Evolutionary conservation across 306 rosid species (phyloP).

Genomic region (Phaseolus lunatus): DNA sequence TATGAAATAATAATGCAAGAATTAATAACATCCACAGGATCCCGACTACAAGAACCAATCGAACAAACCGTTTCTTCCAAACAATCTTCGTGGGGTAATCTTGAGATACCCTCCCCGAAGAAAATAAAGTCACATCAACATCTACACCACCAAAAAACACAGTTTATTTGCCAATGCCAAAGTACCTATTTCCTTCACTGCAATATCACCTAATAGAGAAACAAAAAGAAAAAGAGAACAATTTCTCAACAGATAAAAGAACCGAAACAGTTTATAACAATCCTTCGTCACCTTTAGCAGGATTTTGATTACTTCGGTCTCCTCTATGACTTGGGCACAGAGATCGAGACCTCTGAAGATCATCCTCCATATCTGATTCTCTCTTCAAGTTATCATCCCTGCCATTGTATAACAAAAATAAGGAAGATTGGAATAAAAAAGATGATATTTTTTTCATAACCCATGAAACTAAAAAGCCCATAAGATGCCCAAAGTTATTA

Average conservation of each 20-base stretch:
- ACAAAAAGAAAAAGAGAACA: not conserved
- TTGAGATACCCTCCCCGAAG: conserved; percentile 62
- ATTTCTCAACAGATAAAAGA: conserved; percentile 21
- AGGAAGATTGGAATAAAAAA: conserved; percentile 1
- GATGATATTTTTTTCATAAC: not conserved
- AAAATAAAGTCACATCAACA: conserved; percentile 62
- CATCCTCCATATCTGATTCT: conserved; percentile 53
- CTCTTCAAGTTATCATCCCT: conserved; percentile 50
- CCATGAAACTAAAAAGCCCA: not conserved
- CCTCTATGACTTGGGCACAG: conserved; percentile 55
- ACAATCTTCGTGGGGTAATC: conserved; percentile 80
- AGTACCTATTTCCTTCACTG: conserved; percentile 13
- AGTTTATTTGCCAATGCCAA: conserved; percentile 29
- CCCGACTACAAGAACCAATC: conserved; percentile 83
- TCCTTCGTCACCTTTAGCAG: conserved; percentile 43
- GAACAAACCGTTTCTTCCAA: conserved; percentile 92
- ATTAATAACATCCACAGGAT: conserved; percentile 92
- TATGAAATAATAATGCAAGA: conserved; percentile 79
- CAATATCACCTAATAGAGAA: conserved; percentile 21
- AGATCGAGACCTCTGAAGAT: conserved; percentile 52
- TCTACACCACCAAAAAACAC: conserved; percentile 59
- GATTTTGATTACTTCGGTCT: conserved; percentile 51
- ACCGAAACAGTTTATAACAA: conserved; percentile 24
- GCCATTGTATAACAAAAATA: conserved; percentile 9
- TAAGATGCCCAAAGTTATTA: conserved; percentile 31